phyloP scores from a whole-genome alignment of 176 grass and related monocot genomes.

The Thinopyrum elongatum region DNA sequence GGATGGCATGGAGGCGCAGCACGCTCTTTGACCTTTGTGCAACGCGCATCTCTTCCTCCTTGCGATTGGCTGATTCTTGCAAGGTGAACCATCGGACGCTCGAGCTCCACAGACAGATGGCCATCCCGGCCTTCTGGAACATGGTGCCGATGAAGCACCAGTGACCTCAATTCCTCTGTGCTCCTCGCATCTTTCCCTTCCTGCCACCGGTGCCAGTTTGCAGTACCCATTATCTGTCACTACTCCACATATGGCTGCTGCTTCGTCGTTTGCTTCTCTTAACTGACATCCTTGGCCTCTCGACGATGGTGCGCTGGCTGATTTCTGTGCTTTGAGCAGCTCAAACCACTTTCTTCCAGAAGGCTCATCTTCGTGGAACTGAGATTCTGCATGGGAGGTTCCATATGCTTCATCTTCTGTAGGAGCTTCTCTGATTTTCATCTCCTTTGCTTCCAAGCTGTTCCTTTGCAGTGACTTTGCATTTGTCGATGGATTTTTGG shows the following conservation, averaged over 20 bases:
- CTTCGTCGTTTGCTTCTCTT: neutral
- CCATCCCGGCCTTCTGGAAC: constrained; percentile 30
- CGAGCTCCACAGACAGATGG: constrained; percentile 42
- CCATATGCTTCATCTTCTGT: neutral
- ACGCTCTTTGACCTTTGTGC: constrained; percentile 45
- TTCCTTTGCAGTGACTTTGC: constrained; percentile 1
- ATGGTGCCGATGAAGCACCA: neutral
- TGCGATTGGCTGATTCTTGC: constrained; percentile 33
- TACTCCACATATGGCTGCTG: constrained; percentile 10
- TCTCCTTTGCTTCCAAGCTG: constrained; percentile 3
- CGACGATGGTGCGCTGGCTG: neutral
- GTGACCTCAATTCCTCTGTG: constrained; percentile 34
- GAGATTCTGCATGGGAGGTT: constrained; percentile 15
- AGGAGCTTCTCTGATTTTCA: constrained; percentile 22
- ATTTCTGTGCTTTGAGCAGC: constrained; percentile 32
- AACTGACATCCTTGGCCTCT: neutral
- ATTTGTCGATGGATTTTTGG: neutral
- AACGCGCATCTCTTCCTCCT: constrained; percentile 49
- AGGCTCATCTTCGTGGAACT: neutral
- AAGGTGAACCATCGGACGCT: constrained; percentile 42
- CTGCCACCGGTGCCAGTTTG: constrained; percentile 14
- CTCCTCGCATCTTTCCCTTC: constrained; percentile 37
- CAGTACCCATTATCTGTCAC: neutral
- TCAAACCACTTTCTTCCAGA: constrained; percentile 54
- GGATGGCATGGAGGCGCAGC: neutral